Evolutionary conservation across 2,329 filamentous ascomycete species (phyloP).

Genomic region (Sclerotinia nivalis): DNA sequence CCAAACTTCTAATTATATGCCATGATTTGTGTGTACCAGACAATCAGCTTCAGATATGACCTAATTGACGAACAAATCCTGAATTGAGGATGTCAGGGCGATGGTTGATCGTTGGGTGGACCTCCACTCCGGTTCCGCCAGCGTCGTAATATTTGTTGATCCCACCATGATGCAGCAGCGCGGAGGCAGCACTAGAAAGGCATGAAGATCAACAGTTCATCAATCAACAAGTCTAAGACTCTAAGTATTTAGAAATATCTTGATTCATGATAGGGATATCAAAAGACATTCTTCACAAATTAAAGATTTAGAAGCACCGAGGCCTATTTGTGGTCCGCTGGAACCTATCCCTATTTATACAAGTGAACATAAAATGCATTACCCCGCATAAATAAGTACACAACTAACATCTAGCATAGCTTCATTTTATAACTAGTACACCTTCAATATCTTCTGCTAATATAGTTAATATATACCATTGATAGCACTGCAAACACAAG

Average conservation of each 20-base stretch:
- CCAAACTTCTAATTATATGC: neutral
- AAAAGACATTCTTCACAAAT: slow-evolving; percentile 1
- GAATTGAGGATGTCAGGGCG: neutral
- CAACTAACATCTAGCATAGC: neutral
- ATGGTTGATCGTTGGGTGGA: neutral
- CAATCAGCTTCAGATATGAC: neutral
- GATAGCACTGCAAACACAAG: no score
- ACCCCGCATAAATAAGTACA: neutral
- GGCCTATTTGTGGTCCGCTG: slow-evolving; percentile 2
- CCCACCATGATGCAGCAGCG: neutral
- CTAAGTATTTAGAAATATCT: neutral
- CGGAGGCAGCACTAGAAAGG: neutral
- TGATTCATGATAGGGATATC: neutral
- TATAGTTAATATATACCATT: no score
- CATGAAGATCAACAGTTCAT: neutral
- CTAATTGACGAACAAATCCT: neutral
- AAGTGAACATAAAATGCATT: slow-evolving; percentile 1
- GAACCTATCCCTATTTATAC: slow-evolving; percentile 14
- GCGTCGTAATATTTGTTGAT: slow-evolving; percentile 2
- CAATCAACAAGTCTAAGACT: neutral
- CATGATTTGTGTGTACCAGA: neutral
- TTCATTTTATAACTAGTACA: neutral
- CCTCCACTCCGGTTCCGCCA: neutral
- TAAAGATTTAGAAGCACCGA: slow-evolving; percentile 16
- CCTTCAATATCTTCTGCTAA: no score